These are phyloP conservation scores for Tulasnella sp. DNA, from an alignment of 768 basidiomycete genomes.

Conservation along the genomic window DNA sequence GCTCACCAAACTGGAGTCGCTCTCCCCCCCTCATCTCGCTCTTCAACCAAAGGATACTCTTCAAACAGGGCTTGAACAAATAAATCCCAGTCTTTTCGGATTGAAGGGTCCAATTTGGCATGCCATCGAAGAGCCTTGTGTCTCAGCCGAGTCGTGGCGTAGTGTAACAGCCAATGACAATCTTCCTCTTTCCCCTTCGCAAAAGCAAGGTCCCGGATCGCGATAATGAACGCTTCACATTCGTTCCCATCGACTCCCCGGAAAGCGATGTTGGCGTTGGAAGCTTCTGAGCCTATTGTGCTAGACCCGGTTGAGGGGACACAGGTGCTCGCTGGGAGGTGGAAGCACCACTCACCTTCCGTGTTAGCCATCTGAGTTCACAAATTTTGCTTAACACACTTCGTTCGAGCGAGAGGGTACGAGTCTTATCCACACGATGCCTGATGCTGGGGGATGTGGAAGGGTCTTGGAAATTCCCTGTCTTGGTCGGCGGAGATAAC, in stretches of 20 bases:
- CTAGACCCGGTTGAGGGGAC: too few species aligned
- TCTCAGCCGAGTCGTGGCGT: background rate
- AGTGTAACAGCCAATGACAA: background rate
- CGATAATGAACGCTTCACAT: background rate
- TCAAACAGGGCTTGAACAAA: background rate
- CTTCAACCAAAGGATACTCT: background rate
- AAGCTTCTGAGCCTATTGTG: background rate
- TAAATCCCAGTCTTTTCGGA: background rate
- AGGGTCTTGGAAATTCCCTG: too few species aligned
- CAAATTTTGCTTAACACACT: too few species aligned
- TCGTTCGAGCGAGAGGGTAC: too few species aligned
- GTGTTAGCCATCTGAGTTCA: too few species aligned
- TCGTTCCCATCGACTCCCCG: background rate
- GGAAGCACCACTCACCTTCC: too few species aligned
- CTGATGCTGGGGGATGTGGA: too few species aligned
- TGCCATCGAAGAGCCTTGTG: background rate
- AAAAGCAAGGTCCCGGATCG: background rate
- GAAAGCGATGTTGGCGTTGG: background rate
- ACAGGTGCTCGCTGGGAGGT: too few species aligned
- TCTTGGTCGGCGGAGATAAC: too few species aligned
- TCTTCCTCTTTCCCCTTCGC: background rate
- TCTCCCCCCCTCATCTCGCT: background rate
- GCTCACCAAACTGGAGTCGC: background rate
- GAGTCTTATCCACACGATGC: too few species aligned
- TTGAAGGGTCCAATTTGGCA: background rate